A percentile compares a stretch with the other conserved stretches of the same genome.
Evolutionary conservation across 2,329 filamentous ascomycete species (phyloP).

Genomic region (Aspergillus flavus): DNA sequence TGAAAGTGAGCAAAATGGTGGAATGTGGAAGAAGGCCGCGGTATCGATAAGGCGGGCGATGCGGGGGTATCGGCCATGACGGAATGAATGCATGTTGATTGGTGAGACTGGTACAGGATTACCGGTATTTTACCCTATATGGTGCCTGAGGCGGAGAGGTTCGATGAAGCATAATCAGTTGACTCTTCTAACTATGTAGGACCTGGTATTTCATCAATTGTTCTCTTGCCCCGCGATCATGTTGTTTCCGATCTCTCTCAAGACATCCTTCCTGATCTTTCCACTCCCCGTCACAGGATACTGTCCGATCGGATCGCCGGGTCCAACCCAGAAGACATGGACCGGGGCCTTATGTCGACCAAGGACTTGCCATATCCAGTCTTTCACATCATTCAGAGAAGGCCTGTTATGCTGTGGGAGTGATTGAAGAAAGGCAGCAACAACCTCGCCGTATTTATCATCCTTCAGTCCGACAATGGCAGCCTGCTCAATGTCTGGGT

Average conservation of each 20-base stretch:
- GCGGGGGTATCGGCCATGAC: neutral
- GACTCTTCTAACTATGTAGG: neutral
- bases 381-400: neutral
- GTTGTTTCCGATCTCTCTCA: conserved; percentile 47
- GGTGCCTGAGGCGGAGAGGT: neutral
- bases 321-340: conserved; percentile 72
- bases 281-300: conserved; percentile 69
- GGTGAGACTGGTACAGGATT: neutral
- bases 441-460: conserved; percentile 46
- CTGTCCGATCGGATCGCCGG: conserved; percentile 49
- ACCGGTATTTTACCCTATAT: no score
- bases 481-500: conserved; percentile 59
- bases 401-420: neutral
- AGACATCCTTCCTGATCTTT: conserved; percentile 64
- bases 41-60: neutral
- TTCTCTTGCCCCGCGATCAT: neutral
- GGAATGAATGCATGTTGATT: neutral
- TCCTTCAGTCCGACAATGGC: conserved; percentile 63
- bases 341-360: conserved; percentile 66
- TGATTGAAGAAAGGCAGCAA: conserved; percentile 6
- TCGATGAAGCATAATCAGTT: neutral
- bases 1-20: neutral
- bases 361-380: conserved; percentile 60
- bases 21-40: neutral
- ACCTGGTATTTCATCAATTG: neutral